Percentiles rank a stretch among this genome's conserved stretches.
Evolutionary conservation across 106 monocot genomes (phyloP).

Genomic region (Dioscorea alata): DNA sequence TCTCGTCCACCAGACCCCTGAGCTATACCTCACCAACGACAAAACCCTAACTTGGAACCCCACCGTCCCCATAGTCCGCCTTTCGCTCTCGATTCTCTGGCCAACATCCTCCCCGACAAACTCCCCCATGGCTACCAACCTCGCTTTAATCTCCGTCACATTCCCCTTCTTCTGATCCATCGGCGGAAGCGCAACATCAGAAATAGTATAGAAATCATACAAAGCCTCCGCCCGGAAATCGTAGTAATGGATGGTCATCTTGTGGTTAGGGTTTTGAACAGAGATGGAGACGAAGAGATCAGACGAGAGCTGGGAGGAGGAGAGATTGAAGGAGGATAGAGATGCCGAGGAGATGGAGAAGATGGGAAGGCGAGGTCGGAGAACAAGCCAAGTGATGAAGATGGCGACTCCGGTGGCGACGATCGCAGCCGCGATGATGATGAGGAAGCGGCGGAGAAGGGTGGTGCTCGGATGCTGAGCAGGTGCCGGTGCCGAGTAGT

Average conservation of each 20-base stretch:
- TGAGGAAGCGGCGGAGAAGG: slow-evolving; percentile 5
- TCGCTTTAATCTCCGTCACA: slow-evolving; percentile 2
- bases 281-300: not conserved
- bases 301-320: not conserved
- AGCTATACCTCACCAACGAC: slow-evolving; percentile 16
- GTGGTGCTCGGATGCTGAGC: not conserved
- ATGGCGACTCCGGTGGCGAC: not conserved
- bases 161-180: not conserved
- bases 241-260: slow-evolving; percentile 4
- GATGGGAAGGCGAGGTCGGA: slow-evolving; percentile 3
- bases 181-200: not conserved
- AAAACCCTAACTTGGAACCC: slow-evolving; percentile 21
- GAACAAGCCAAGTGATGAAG: not conserved
- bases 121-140: slow-evolving; percentile 18
- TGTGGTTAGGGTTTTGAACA: not conserved
- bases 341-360: not conserved
- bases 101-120: slow-evolving; percentile 24
- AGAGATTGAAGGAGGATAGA: slow-evolving; percentile 1
- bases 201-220: not conserved
- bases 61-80: slow-evolving; percentile 14
- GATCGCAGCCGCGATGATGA: not conserved
- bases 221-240: not conserved
- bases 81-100: slow-evolving; percentile 13
- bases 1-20: slow-evolving; percentile 31
- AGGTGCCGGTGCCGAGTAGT: not conserved